Percentiles rank a stretch among this genome's conserved stretches.
Evolutionary conservation across 495 filamentous ascomycete species (phyloP).

Genomic region (Aspergillus funiculosus): DNA sequence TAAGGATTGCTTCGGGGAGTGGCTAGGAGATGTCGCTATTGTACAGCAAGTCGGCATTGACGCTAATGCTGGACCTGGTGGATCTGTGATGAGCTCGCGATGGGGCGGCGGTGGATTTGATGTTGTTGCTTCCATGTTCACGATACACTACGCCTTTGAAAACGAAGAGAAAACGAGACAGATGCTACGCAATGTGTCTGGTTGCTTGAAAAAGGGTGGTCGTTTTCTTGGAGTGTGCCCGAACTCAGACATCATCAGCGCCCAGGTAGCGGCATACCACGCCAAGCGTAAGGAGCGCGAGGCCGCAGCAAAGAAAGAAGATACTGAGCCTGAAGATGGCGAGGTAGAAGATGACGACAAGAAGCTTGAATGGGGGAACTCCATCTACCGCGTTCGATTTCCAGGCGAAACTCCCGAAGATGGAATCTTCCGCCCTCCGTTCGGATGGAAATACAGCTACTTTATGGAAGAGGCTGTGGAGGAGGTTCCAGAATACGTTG

Average conservation of each 20-base stretch:
- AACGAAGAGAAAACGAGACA: constrained; percentile 77
- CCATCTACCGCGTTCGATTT: constrained; percentile 84
- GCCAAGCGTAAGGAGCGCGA: constrained; percentile 48
- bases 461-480: constrained; percentile 93
- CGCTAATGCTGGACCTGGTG: constrained; percentile 53
- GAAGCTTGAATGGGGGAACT: constrained; percentile 79
- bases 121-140: constrained; percentile 97
- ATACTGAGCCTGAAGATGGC: constrained; percentile 38
- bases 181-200: constrained; percentile 91
- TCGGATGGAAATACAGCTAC: constrained; percentile 97
- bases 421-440: constrained; percentile 86
- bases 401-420: constrained; percentile 65
- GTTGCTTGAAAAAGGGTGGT: constrained; percentile 84
- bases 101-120: constrained; percentile 82
- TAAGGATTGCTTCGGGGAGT: constrained; percentile 84
- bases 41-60: constrained; percentile 83
- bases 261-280: constrained; percentile 58
- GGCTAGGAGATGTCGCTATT: constrained; percentile 68
- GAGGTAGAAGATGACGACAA: constrained; percentile 45
- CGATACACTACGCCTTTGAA: constrained; percentile 98
- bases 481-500: constrained; percentile 94
- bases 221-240: constrained; percentile 91
- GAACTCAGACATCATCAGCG: constrained; percentile 79
- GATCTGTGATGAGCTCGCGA: constrained; percentile 47
- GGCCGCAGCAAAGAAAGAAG: constrained; percentile 26